Evolutionary conservation across 2,329 filamentous ascomycete genomes (phyloP).

Genomic region (Exophiala calicioides): DNA sequence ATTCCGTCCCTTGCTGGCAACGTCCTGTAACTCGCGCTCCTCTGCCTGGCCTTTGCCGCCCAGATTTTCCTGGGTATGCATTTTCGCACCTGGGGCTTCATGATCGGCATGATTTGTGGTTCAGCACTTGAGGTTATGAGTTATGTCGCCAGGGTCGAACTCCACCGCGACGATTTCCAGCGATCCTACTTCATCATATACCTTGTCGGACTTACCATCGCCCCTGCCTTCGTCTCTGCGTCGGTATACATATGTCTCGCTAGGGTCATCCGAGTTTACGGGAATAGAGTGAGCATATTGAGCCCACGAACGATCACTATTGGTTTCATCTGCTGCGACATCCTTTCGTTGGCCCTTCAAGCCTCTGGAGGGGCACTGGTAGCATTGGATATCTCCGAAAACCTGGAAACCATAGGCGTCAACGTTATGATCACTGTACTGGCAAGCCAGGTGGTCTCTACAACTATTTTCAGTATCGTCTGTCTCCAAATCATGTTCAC

Average conservation of each 20-base stretch:
- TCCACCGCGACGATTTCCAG: slow-evolving; percentile 54
- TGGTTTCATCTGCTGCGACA: slow-evolving; percentile 63
- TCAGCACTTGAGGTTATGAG: slow-evolving; percentile 59
- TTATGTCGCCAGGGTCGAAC: slow-evolving; percentile 60
- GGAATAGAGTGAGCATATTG: slow-evolving; percentile 37
- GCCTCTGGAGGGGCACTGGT: slow-evolving; percentile 60
- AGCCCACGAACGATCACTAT: slow-evolving; percentile 37
- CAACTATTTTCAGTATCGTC: slow-evolving; percentile 56
- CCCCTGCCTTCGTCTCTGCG: slow-evolving; percentile 65
- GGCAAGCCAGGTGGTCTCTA: slow-evolving; percentile 42
- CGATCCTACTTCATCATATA: slow-evolving; percentile 56
- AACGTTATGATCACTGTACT: slow-evolving; percentile 67
- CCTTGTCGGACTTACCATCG: slow-evolving; percentile 64
- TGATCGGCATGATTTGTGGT: slow-evolving; percentile 56
- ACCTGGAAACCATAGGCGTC: slow-evolving; percentile 47
- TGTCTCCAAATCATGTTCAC: slow-evolving; percentile 31
- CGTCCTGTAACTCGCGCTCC: slow-evolving; percentile 53
- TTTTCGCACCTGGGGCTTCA: slow-evolving; percentile 54
- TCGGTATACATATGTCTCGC: slow-evolving; percentile 64
- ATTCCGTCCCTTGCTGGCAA: slow-evolving; percentile 57
- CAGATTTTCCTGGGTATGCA: slow-evolving; percentile 46
- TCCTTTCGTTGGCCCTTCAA: slow-evolving; percentile 63
- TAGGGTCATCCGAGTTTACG: slow-evolving; percentile 41
- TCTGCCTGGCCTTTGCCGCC: slow-evolving; percentile 44
- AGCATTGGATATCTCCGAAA: slow-evolving; percentile 43